Evolutionary conservation across 2,329 filamentous ascomycete genomes (phyloP), one percentile per base, ranked within the genome.

Genomic region (Mycosphaerella sp.): DNA sequence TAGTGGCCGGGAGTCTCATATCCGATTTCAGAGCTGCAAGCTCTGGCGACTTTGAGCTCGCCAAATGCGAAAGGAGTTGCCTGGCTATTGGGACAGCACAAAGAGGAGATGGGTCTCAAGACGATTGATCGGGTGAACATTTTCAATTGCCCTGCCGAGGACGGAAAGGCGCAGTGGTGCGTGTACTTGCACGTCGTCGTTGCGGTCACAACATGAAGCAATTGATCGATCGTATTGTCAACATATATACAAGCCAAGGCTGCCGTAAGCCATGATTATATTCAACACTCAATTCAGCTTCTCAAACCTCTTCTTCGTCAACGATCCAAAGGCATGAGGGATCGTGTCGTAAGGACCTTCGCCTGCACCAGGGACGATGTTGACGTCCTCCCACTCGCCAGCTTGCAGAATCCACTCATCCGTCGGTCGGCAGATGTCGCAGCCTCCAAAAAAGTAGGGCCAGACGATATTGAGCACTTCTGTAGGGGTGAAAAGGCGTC

Each of bases 391-490:
- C 67, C 67, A 70, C 10, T 64, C 58, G 4, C 66, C 67, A 37
- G 65, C 64, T 14, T 56, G 49, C 21, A 65, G 51, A 4, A 70
- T 49, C 65, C 66, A 69, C 49, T 67, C 62, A 39, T 70, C 67
- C 1, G 66, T 68, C 2, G 66, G 66, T 14, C 67, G 51, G 1
- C 54, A 59, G 40, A 69, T 64, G 41, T 65, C 57, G 53, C 67
- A 70, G 3, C 67, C 67, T 39, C 62, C 62, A 34, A 68, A 64
- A 45, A 67, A 66, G 14, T 61, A 59, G 4, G 66, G 66, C 67
- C 67, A 70, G 28, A 68, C 49, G 21, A 61, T 21, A 46, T 69
- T 66, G 50, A 69, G 52, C 0, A 56, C 32, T 16, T 53, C 66
- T 69, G 21, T 25, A 6, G 21, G 21, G 21, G 21, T 6, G 21